Evolutionary conservation across 2,329 filamentous ascomycete genomes (phyloP), one percentile per base, ranked within the genome.

Genomic region (Venturia nashicola): DNA sequence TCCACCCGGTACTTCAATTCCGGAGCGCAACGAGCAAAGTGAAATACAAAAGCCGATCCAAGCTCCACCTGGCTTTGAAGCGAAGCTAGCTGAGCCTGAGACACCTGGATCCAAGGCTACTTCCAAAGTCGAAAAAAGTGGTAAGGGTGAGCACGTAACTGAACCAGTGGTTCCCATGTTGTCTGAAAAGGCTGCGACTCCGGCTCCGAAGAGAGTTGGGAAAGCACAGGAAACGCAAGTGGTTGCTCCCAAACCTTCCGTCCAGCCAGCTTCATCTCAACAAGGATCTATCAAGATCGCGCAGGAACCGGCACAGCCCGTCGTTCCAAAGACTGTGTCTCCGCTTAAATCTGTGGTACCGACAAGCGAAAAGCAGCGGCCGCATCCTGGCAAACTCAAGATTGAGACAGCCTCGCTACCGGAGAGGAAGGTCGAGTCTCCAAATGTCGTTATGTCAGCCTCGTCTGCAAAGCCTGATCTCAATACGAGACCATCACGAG

Each of bases 171-270:
- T 34, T 20, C n/a, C 42, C 16, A 43, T 16, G 8, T 18, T 39
- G 16, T 27, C n/a, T 16, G 43, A 43, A 39, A 61, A 61, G n/a
- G 23, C 39, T 32, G 39, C 36, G 18, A 36, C 43, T 51, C 14
- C 60, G 14, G 34, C 20, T 8, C 18, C 43, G 11, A 48, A 34
- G 23, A 54, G 16, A 16, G 20, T 23, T n/a, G 60, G 14, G 12
- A 51, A 62, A 27, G 12, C 8, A 23, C 14, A 20, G 40, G 42
- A 46, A 32, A 46, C 34, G 23, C 44, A 46, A 62, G 23, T 14
- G 48, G 6, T 34, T 3, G 12, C 40, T 46, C 62, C 8, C 69
- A 73, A 67, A 70, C 23, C 65, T 72, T 8, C 69, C 70, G 7
- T 54, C 27, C 39, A 43, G 59, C 39, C 51, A 63, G 36, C 40